Conservation (phyloP, 2,329 filamentous ascomycete genomes). For the Aspergillus niger region DNA sequence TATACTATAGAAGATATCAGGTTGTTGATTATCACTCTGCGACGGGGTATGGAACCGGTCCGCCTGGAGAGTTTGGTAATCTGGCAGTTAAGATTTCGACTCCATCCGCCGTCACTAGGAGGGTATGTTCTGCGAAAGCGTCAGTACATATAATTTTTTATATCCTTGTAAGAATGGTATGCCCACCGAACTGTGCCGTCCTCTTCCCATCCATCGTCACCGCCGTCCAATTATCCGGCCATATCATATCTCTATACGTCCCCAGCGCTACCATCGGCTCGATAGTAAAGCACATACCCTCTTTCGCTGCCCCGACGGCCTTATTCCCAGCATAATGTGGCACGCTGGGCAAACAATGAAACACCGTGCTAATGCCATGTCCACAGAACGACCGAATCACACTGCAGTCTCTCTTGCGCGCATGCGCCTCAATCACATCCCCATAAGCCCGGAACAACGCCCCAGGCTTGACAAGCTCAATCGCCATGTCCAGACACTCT, state of each 20-base stretch:
- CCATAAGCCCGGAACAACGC: conserved; percentile 84
- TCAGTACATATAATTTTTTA: conserved; percentile 11
- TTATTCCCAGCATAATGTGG: conserved; percentile 97
- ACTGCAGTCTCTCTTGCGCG: conserved; percentile 74
- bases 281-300: conserved; percentile 94
- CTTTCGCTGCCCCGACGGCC: conserved; percentile 83
- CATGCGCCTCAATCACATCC: conserved; percentile 81
- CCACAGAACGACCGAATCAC: conserved; percentile 91
- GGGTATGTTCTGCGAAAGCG: conserved; percentile 62
- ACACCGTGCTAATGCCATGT: conserved; percentile 84
- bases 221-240: conserved; percentile 96
- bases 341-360: conserved; percentile 87
- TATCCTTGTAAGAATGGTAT: not conserved
- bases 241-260: conserved; percentile 81
- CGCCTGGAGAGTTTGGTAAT: conserved; percentile 68
- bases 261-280: conserved; percentile 93
- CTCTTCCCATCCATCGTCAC: conserved; percentile 81
- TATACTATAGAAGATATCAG: no score
- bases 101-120: conserved; percentile 76
- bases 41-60: conserved; percentile 59
- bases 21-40: no score
- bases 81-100: conserved; percentile 75
- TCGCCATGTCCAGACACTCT: conserved; percentile 79
- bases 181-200: conserved; percentile 76
- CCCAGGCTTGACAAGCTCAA: conserved; percentile 84